Evolutionary conservation across 2,329 filamentous ascomycete species (phyloP), one percentile per base, ranked within the genome.

Genomic region (Clarireedia paspali): DNA sequence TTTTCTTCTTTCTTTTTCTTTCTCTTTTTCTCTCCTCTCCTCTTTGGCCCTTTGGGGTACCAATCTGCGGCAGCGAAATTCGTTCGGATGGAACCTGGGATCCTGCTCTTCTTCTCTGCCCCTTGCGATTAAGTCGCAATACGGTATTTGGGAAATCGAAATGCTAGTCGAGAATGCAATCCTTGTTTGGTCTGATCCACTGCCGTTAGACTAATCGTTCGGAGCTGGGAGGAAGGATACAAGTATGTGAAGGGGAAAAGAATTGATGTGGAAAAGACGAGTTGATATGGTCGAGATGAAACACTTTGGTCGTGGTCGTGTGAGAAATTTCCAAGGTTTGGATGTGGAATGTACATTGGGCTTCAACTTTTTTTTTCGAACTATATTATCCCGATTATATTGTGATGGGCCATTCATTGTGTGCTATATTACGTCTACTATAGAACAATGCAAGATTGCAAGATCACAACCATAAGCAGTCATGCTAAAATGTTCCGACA

Each of bases 131-230:
- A 38, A 42, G 36, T 51, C 49, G 23, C 39, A 42, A 17, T n/a
- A 17, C 50, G 27, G 27, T 26, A 2, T 20, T 15, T 7, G 27
- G 27, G 7, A 30, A 30, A 10, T 30, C 27, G 47, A 17, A 26
- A 52, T 30, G 38, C 24, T 24, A 47, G 26, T 20, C 20, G 20
- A 20, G 20, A 20, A 20, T 36, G 34, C 26, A 53, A 53, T 26
- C 50, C 50, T 47, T 36, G 50, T 47, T 47, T 30, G 27, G 27
- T 10, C 10, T 26, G 50, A 34, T 53, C 50, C 50, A 53, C 50
- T 26, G 50, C 26, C 50, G 27, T 34, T 27, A 36, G 44, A 26
- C 27, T 40, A 27, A 26, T 27, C 30, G 26, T 10, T n/a, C 30
- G 36, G 27, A 27, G 50, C 17, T 17, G 17, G 17, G 26, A 7